Evolutionary conservation across 306 rosid species (phyloP).

Genomic region (Dryas drummondii): DNA sequence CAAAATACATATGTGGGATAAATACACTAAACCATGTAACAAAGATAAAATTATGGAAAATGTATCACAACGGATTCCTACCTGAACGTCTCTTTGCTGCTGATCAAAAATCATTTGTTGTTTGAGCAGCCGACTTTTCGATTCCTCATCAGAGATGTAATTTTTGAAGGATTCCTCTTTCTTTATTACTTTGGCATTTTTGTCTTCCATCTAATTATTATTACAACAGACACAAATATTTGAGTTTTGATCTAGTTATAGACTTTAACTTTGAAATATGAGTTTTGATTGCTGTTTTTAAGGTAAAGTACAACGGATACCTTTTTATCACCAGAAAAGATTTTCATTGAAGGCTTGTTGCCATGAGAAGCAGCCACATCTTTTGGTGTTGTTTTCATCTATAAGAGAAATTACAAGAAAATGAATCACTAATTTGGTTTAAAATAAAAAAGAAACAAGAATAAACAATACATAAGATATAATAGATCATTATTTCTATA

Average conservation of each 20-base stretch:
- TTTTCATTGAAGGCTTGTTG: slow-evolving; percentile 47
- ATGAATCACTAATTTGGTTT: slow-evolving; percentile 6
- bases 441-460: background rate
- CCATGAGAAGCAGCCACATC: slow-evolving; percentile 38
- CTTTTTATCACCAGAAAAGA: slow-evolving; percentile 48
- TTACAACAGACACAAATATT: slow-evolving; percentile 12
- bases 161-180: slow-evolving; percentile 38
- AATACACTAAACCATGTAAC: slow-evolving; percentile 14
- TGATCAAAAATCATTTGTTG: slow-evolving; percentile 68
- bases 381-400: slow-evolving; percentile 52
- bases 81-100: slow-evolving; percentile 76
- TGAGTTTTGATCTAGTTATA: slow-evolving; percentile 9
- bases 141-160: slow-evolving; percentile 50
- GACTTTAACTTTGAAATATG: background rate
- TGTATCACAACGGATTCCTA: slow-evolving; percentile 31
- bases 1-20: slow-evolving; percentile 13
- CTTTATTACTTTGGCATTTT: slow-evolving; percentile 36
- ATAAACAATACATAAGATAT: background rate
- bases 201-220: slow-evolving; percentile 43
- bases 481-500: background rate
- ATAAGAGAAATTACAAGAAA: slow-evolving; percentile 13
- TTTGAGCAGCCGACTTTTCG: slow-evolving; percentile 48
- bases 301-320: slow-evolving; percentile 31
- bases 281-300: background rate
- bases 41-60: slow-evolving; percentile 3